Evolutionary conservation across 306 rosid species (phyloP).

Genomic region (Quillaja saponaria): DNA sequence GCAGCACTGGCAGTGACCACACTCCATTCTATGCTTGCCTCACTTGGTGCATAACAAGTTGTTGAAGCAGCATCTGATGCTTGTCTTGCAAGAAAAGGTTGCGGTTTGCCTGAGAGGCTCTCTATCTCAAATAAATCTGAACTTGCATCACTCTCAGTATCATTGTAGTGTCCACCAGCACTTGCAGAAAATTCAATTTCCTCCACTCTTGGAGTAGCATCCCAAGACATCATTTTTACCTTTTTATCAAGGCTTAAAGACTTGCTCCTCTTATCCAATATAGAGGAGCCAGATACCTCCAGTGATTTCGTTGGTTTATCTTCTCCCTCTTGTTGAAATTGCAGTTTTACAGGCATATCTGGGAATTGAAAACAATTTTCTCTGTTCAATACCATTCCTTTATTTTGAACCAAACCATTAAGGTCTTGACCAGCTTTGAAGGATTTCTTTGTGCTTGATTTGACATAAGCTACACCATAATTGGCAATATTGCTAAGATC

Average conservation of each 20-base stretch:
- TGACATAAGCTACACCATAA: conserved; percentile 29
- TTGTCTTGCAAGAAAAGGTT: conserved; percentile 47
- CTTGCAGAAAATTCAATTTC: conserved; percentile 42
- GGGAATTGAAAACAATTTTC: conserved; percentile 42
- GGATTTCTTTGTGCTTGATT: conserved; percentile 34
- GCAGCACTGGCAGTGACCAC: conserved; percentile 87
- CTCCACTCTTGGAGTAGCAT: conserved; percentile 32
- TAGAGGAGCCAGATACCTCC: conserved; percentile 78
- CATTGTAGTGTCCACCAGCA: conserved; percentile 43
- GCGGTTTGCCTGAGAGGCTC: conserved; percentile 55
- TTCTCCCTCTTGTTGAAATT: conserved; percentile 38
- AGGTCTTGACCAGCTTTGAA: conserved; percentile 31
- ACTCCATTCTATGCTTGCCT: conserved; percentile 96
- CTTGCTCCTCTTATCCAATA: conserved; percentile 44
- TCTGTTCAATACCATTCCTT: conserved; percentile 27
- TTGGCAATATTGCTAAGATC: conserved; percentile 43
- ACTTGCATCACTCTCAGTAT: conserved; percentile 84
- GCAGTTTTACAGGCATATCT: conserved; percentile 35
- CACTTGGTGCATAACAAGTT: conserved; percentile 84
- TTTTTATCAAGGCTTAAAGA: conserved; percentile 65
- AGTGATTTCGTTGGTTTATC: conserved; percentile 53
- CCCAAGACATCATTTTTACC: conserved; percentile 46
- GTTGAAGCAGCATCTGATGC: conserved; percentile 52
- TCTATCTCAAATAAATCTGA: conserved; percentile 93
- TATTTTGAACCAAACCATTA: conserved; percentile 29